Evolutionary conservation across 164 flowering plant species (phyloP).

Genomic region (Magnolia kwangsiensis): DNA sequence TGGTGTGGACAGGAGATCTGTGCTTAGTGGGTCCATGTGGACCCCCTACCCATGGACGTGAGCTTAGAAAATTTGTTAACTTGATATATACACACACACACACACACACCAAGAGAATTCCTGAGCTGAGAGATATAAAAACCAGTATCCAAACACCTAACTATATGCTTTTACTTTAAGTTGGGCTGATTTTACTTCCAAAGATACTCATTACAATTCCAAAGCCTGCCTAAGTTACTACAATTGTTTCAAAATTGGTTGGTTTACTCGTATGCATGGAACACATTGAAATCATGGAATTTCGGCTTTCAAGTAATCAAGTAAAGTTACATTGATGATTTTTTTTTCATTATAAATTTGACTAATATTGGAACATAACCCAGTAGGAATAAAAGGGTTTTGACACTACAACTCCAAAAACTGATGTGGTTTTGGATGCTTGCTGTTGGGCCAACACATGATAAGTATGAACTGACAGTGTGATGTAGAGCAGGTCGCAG

Average conservation of each 20-base stretch:
- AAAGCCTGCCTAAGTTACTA: not conserved
- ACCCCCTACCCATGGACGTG: conserved; percentile 50
- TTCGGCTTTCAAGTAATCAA: no score
- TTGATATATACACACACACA: not conserved
- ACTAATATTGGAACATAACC: no score
- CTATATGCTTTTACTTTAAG: no score
- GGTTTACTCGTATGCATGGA: not conserved
- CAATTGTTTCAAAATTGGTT: not conserved
- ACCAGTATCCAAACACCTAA: not conserved
- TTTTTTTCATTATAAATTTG: no score
- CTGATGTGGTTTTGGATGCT: no score
- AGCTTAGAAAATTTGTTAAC: not conserved
- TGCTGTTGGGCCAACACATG: no score
- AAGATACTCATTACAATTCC: not conserved
- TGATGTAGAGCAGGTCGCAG: no score
- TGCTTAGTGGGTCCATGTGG: conserved; percentile 60
- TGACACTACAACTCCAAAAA: no score
- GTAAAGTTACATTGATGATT: not conserved
- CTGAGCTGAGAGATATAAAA: not conserved
- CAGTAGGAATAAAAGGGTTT: no score
- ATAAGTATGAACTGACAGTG: no score
- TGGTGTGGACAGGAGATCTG: no score
- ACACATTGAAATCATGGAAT: no score
- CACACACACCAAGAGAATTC: not conserved
- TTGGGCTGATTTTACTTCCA: not conserved